Base-by-base conservation (phyloP, 2,329 filamentous ascomycete genomes). In the Diaporthe vexans region DNA sequence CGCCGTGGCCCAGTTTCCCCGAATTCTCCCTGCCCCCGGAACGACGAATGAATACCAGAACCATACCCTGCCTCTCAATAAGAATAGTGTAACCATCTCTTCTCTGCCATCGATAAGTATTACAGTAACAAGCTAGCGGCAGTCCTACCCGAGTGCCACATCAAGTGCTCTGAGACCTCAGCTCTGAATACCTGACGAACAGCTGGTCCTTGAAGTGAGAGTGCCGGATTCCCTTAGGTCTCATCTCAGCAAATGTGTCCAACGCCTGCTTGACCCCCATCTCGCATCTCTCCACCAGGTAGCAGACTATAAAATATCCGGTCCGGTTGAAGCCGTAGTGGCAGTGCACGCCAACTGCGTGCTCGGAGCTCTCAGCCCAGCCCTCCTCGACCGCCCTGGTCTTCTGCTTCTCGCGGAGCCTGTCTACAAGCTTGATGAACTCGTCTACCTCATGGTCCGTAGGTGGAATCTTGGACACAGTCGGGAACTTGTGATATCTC, bases 281-380 rank as follows among this genome's bases (percentile, higher is more conserved):
- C 0, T 90, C 92, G 77, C 93, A 90, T 61, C 91, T 88, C 84
- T 98, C 95, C 19, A 98, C 92, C n/a, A 98, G 86, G 80, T 98
- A 98, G 79, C 92, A 95, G 43, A 94, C 93, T 68, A 98, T 91
- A 80, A 98, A 94, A 82, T 96, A 98, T 0, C 96, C 96, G 0
- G 96, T 98, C 29, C 95, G 90, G 81, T 98, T 98, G 85, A 97
- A 98, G 0, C 96, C 96, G 79, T 98, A 98, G 80, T 98, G 96
- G 79, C 96, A 98, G 81, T 98, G 96, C 0, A 98, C 94, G 3
- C 93, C 95, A 69, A 98, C 90, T 63, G 92, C 85, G 26, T 83
- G 82, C n/a, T 85, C 84, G 9, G 54, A 54, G 9, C 61, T 40
- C 1, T 85, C 79, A 8, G 83, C 81, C 72, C 81, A 82, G 77